Evolutionary conservation across 2,329 filamentous ascomycete genomes (phyloP), one percentile per base, ranked within the genome.

Genomic region (Chaetomium sp.): DNA sequence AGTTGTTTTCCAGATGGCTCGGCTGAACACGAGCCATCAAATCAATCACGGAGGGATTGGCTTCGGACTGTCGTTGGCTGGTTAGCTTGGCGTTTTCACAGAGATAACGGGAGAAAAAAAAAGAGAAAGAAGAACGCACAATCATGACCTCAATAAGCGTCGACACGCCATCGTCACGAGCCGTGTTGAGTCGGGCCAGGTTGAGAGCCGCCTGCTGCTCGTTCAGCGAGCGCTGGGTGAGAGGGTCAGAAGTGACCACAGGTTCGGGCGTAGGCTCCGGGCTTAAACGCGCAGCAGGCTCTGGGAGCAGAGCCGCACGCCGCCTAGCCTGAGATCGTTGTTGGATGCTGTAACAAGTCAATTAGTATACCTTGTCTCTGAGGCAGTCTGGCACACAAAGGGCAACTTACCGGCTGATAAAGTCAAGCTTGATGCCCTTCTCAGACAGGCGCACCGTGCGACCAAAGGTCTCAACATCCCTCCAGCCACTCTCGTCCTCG

Each of bases 181-280:
- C 70, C 59, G 77, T 73, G 61, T 74, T 75, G 48, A 89, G 72
- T 59, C 80, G 77, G 45, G 79, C 75, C 36, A 90, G 74, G 58
- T 82, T 84, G 57, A 89, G 75, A 4, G 84, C 85, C 44, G 83
- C 79, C 66, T 88, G 85, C 65, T 86, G 79, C 68, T 88, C 81
- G 52, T 79, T 76, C 19, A 88, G 70, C n/a, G 71, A 74, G 49
- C 72, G 74, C 53, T 71, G 69, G 19, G 55, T 51, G 10, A 4
- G 34, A 7, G 49, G 50, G 6, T 35, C 37, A 1, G 52, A 35
- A 11, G 47, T 4, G 12, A 44, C 14, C 6, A n/a, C 11, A 14
- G 34, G 35, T 41, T 43, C 12, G 51, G n/a, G 7, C 68, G 40
- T 54, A 62, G 53, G 62, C 58, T 55, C 65, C 67, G 11, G 42